Conservation (phyloP, 805 yeast species). For the Starmerella asiatica region DNA sequence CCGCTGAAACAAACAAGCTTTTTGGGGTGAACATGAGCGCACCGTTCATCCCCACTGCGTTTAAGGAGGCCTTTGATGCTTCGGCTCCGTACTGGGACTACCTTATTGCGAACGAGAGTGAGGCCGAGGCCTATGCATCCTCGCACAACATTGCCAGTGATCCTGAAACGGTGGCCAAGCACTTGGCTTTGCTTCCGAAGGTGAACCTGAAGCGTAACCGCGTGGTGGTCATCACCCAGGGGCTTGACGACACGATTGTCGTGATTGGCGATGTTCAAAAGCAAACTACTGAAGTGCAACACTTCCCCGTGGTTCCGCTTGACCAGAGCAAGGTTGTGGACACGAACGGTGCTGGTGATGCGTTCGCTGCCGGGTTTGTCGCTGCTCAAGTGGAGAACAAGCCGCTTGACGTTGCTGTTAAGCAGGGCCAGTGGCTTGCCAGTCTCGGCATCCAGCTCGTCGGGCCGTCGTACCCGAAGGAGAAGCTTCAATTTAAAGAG, state of each 20-base stretch:
- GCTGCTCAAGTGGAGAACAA: constrained; percentile 75
- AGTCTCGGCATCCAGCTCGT: constrained; percentile 77
- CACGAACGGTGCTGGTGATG: constrained; percentile 99
- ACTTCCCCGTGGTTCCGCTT: constrained; percentile 60
- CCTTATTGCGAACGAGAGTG: constrained; percentile 91
- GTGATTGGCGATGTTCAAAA: constrained; percentile 41
- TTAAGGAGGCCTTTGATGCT: constrained; percentile 76
- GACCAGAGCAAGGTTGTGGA: constrained; percentile 58
- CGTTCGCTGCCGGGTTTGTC: constrained; percentile 91
- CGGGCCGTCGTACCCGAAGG: constrained; percentile 79
- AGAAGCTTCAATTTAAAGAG: constrained; percentile 7
- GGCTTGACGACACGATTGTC: constrained; percentile 76
- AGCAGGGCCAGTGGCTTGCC: constrained; percentile 75
- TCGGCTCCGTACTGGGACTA: constrained; percentile 77
- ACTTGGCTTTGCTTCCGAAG: constrained; percentile 68
- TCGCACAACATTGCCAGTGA: constrained; percentile 58
- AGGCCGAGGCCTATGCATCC: constrained; percentile 88
- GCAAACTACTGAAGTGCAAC: constrained; percentile 35
- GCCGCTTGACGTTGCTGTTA: constrained; percentile 13
- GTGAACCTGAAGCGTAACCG: constrained; percentile 54
- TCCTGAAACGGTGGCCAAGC: constrained; percentile 65
- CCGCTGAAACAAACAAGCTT: constrained; percentile 65
- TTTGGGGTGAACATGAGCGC: constrained; percentile 84
- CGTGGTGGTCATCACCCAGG: constrained; percentile 90
- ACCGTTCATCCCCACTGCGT: constrained; percentile 90